A percentile compares a stretch with the other conserved stretches of the same genome.
Conservation (phyloP, 768 basidiomycete genomes). For the Xerocomus spinulosus region DNA sequence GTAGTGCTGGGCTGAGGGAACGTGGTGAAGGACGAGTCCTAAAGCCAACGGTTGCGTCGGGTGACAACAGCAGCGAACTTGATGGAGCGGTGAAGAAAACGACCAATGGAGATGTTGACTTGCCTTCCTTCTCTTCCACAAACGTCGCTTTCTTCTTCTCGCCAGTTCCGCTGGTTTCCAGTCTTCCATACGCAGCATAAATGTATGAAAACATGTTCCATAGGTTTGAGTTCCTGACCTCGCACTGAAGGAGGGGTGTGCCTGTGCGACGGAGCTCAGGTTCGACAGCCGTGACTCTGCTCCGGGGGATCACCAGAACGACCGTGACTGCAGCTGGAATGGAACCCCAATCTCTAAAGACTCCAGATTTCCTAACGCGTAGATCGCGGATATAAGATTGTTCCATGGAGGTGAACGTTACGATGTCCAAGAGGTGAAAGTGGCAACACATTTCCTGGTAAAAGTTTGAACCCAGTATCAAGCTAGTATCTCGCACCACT, state of each 20-base stretch:
- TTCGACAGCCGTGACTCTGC: slow-evolving; percentile 20
- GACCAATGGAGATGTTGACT: slow-evolving; percentile 18
- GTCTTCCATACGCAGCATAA: slow-evolving; percentile 18
- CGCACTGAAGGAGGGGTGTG: slow-evolving; percentile 25
- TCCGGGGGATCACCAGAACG: slow-evolving; percentile 31
- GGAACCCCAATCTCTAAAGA: slow-evolving; percentile 30
- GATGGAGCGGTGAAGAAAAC: slow-evolving; percentile 23
- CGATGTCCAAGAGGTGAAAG: slow-evolving; percentile 38
- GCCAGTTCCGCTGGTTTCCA: slow-evolving; percentile 14
- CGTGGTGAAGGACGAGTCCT: slow-evolving; percentile 17
- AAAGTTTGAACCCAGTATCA: slow-evolving; percentile 28
- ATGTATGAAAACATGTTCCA: slow-evolving; percentile 22
- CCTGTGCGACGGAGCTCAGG: slow-evolving; percentile 17
- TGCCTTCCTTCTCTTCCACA: slow-evolving; percentile 14
- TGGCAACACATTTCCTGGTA: slow-evolving; percentile 47
- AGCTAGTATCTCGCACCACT: slow-evolving; percentile 8
- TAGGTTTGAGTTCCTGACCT: slow-evolving; percentile 10
- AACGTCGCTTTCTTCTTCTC: slow-evolving; percentile 18
- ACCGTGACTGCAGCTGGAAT: slow-evolving; percentile 32
- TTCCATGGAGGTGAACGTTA: slow-evolving; percentile 27
- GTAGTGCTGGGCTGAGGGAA: background rate
- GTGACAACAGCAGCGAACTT: slow-evolving; percentile 12
- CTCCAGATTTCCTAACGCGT: slow-evolving; percentile 1
- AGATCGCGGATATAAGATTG: slow-evolving; percentile 9
- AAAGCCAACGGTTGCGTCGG: slow-evolving; percentile 14